Base-by-base conservation (phyloP, 2,329 filamentous ascomycete species). In the Epicoccum nigrum region DNA sequence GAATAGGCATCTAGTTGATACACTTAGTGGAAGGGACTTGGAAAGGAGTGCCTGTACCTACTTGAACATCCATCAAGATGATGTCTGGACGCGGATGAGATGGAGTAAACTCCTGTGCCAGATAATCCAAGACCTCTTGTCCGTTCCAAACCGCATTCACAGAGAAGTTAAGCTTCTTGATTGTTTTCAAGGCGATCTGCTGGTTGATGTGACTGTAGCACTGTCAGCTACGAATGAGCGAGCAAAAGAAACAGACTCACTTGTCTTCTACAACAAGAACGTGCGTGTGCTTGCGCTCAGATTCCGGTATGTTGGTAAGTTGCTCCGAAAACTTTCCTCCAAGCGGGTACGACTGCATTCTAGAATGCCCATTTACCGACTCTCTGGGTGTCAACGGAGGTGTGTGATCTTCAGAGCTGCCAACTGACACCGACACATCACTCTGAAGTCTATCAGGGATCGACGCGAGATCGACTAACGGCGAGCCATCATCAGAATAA, bases 261-360 rank as follows among this genome's bases (percentile, higher is more conserved):
- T 92, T 92, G 67, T 93, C 90, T 72, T 93, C 90, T 2, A 92
- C 89, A 1, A 94, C 84, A 16, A 93, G 74, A n/a, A 93, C 78
- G 39, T 89, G 83, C 5, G 86, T 79, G 30, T 83, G 81, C 45
- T 82, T 77, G 46, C 89, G 80, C 46, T 89, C 86, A 2, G 78
- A 71, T 13, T 77, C 73, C 3, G 81, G 74, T 1, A 89, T 65
- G 15, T 81, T 81, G 37, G 80, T 65, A 20, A 69, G 50, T 40
- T 62, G 62, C 34, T 67, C 68, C 13, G 57, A 65, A 27, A 67
- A 70, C 40, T 39, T 61, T 19, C 61, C 57, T 12, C 64, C 61
- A 1, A 60, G 17, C 4, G 76, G 68, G 2, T 63, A 55, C 1
- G 75, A 49, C 15, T 51, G 38, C 7, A 55, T 39, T 23, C 47